phyloP scores from a whole-genome alignment of 1,284 basidiomycete species.

The Phellinidium pouzarii region DNA sequence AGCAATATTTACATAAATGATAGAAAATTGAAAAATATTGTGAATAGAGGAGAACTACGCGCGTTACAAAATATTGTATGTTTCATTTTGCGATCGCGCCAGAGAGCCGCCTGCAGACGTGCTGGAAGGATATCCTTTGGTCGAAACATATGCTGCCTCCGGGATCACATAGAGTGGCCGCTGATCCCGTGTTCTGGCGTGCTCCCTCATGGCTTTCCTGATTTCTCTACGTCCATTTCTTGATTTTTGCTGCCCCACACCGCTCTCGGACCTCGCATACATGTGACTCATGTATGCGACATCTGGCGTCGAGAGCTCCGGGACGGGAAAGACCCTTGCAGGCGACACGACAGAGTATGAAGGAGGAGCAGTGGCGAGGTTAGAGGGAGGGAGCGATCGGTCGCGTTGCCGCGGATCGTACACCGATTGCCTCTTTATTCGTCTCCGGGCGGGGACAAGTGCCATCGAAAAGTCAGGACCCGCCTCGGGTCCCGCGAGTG shows the following conservation, averaged over 20 bases:
- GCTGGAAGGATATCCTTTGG: background rate
- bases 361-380: conserved; percentile 10
- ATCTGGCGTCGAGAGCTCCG: background rate
- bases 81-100: background rate
- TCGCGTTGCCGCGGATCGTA: conserved; percentile 5
- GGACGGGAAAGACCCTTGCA: background rate
- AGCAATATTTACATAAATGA: no score
- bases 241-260: background rate
- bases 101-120: background rate
- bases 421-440: background rate
- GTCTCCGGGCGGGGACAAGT: conserved; percentile 4
- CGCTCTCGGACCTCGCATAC: background rate
- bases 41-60: background rate
- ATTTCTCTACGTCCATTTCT: background rate
- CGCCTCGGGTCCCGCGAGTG: conserved; percentile 1
- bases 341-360: background rate
- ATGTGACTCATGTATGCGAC: background rate
- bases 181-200: background rate
- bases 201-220: background rate
- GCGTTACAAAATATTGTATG: background rate
- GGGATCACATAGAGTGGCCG: background rate
- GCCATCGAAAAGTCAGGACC: conserved; percentile 9
- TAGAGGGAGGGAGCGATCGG: background rate
- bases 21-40: background rate
- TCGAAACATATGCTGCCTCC: background rate